These are phyloP conservation scores for Perkinsus olseni DNA, from an alignment of 169 alveolate genomes.

Conservation along the genomic window DNA sequence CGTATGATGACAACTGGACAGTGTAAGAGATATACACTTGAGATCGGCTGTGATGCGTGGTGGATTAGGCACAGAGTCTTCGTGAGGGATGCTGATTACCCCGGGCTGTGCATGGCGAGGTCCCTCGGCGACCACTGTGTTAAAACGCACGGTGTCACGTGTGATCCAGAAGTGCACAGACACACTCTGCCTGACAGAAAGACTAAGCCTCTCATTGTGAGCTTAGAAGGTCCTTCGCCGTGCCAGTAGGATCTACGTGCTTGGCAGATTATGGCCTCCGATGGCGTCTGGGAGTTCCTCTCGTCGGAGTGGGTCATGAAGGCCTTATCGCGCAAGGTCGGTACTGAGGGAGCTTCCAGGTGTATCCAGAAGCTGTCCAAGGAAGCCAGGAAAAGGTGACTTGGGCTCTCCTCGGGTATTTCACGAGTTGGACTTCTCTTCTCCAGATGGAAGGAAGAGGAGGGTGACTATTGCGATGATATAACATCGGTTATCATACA, in stretches of 20 bases:
- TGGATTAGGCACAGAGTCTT: neutral
- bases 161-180: neutral
- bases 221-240: neutral
- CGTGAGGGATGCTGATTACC: slow-evolving; percentile 10
- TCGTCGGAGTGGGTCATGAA: neutral
- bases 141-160: neutral
- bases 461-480: neutral
- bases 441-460: neutral
- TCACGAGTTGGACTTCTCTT: neutral
- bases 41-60: neutral
- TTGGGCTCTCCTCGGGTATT: neutral
- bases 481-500: neutral
- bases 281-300: slow-evolving; percentile 14
- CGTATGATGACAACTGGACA: slow-evolving; percentile 6
- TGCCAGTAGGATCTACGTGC: neutral
- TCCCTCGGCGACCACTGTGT: slow-evolving; percentile 12
- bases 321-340: slow-evolving; percentile 3
- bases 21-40: neutral
- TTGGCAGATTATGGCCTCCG: neutral
- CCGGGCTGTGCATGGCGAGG: slow-evolving; percentile 11
- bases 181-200: neutral
- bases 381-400: slow-evolving; percentile 8
- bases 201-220: neutral
- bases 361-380: slow-evolving; percentile 6
- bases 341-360: neutral